Evolutionary conservation across 2,329 filamentous ascomycete genomes (phyloP).

Genomic region (Ophiostoma montium): DNA sequence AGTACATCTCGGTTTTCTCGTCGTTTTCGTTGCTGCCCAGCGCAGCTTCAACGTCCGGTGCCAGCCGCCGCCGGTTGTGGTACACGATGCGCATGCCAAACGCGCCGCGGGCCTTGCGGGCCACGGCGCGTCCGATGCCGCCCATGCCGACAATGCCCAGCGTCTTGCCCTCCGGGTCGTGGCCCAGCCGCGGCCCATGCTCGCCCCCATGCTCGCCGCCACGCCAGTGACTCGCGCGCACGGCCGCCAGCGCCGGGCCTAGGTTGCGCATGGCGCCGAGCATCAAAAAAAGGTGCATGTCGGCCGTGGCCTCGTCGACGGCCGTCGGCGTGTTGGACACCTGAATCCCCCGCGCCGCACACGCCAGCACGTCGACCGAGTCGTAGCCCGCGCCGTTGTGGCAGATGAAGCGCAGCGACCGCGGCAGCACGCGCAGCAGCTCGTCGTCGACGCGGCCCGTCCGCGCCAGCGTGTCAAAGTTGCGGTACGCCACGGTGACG

Average conservation of each 20-base stretch:
- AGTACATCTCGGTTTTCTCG: no score
- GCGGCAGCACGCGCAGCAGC: slow-evolving; percentile 43
- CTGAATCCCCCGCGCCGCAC: slow-evolving; percentile 48
- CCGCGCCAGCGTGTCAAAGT: slow-evolving; percentile 46
- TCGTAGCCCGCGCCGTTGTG: slow-evolving; percentile 73
- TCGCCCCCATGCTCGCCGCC: slow-evolving; percentile 28
- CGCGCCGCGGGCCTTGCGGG: slow-evolving; percentile 45
- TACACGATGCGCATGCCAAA: slow-evolving; percentile 46
- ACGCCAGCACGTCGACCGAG: slow-evolving; percentile 60
- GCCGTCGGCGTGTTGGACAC: slow-evolving; percentile 74
- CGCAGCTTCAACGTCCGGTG: slow-evolving; percentile 32
- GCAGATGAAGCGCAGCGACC: slow-evolving; percentile 41
- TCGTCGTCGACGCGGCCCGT: slow-evolving; percentile 61
- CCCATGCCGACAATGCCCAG: slow-evolving; percentile 48
- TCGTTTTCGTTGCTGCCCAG: slow-evolving; percentile 28
- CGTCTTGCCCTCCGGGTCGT: slow-evolving; percentile 42
- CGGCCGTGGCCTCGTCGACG: slow-evolving; percentile 72
- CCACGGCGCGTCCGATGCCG: slow-evolving; percentile 38
- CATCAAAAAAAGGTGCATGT: slow-evolving; percentile 67
- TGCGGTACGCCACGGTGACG: slow-evolving; percentile 32
- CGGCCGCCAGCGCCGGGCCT: slow-evolving; percentile 47
- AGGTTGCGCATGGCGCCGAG: slow-evolving; percentile 67
- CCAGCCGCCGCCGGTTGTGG: slow-evolving; percentile 30
- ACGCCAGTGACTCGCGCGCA: slow-evolving; percentile 56
- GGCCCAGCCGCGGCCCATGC: slow-evolving; percentile 41